Conservation (phyloP, 306 rosid genomes). For the Medicago lupulina region DNA sequence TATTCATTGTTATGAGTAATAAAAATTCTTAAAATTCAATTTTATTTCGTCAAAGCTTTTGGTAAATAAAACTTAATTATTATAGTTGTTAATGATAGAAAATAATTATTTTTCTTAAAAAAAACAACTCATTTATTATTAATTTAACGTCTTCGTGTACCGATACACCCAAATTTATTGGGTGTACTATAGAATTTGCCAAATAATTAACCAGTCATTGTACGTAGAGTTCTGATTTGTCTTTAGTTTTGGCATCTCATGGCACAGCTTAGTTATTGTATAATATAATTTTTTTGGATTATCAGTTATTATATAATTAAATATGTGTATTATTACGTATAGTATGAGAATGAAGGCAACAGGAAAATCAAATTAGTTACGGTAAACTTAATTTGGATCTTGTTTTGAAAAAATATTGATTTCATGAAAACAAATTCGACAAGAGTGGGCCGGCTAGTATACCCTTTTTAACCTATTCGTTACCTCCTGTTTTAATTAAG, state of each 20-base stretch:
- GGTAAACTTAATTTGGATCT: slow-evolving; percentile 41
- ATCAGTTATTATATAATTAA: slow-evolving; percentile 13
- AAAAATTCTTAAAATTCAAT: no score
- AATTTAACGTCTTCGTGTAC: no score
- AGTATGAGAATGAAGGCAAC: slow-evolving; percentile 48
- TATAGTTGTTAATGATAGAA: no score
- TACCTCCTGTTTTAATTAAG: slow-evolving; percentile 42
- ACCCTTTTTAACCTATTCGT: slow-evolving; percentile 78
- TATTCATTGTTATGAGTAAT: no score
- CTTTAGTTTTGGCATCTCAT: slow-evolving; percentile 50
- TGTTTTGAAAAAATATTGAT: slow-evolving; percentile 41
- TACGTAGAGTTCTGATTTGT: slow-evolving; percentile 48
- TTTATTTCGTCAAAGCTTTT: no score
- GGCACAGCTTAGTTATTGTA: neutral
- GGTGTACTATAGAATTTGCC: no score
- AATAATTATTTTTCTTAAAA: no score
- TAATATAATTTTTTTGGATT: neutral
- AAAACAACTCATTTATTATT: no score
- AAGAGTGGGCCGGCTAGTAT: slow-evolving; percentile 91
- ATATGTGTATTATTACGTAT: slow-evolving; percentile 39
- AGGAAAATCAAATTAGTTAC: slow-evolving; percentile 42
- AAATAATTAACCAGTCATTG: slow-evolving; percentile 24
- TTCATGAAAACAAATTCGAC: slow-evolving; percentile 68
- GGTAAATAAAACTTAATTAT: no score
- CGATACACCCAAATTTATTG: no score